These are phyloP conservation scores for Wallacemonas rigidus DNA, from an alignment of 208 protist species.

Conservation along the genomic window DNA sequence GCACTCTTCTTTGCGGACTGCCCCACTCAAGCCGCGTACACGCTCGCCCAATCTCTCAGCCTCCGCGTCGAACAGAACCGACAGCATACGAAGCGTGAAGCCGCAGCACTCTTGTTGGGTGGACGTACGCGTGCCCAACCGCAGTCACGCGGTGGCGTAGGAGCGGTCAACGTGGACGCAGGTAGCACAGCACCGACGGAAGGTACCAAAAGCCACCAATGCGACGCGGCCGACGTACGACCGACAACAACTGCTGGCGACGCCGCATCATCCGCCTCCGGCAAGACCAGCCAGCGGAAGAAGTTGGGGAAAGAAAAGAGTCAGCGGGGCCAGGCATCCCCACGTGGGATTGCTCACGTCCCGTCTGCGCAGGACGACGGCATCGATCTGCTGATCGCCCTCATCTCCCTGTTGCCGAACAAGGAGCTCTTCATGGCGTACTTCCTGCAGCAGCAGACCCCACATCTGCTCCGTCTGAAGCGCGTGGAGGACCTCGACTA, in stretches of 20 bases:
- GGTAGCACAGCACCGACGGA: no score
- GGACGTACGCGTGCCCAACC: neutral
- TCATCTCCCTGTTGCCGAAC: conserved; percentile 61
- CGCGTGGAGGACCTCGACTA: conserved; percentile 35
- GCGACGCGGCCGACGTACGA: no score
- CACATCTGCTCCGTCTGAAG: conserved; percentile 42
- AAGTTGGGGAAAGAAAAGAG: no score
- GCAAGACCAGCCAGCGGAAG: neutral
- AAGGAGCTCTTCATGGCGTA: conserved; percentile 62
- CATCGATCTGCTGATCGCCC: conserved; percentile 71
- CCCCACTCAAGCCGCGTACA: conserved; percentile 46
- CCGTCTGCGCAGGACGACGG: conserved; percentile 27
- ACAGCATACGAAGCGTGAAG: conserved; percentile 3
- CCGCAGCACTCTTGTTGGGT: conserved; percentile 1
- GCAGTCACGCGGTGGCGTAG: no score
- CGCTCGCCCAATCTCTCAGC: conserved; percentile 55
- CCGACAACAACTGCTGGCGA: neutral
- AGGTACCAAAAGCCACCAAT: no score
- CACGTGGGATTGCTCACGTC: conserved; percentile 3
- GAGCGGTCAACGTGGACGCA: no score
- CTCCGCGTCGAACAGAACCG: conserved; percentile 4
- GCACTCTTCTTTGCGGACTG: conserved; percentile 52
- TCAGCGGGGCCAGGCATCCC: neutral
- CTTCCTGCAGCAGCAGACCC: conserved; percentile 56
- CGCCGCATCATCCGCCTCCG: neutral